Conservation (phyloP, 306 rosid genomes). For the Rosa persica region DNA sequence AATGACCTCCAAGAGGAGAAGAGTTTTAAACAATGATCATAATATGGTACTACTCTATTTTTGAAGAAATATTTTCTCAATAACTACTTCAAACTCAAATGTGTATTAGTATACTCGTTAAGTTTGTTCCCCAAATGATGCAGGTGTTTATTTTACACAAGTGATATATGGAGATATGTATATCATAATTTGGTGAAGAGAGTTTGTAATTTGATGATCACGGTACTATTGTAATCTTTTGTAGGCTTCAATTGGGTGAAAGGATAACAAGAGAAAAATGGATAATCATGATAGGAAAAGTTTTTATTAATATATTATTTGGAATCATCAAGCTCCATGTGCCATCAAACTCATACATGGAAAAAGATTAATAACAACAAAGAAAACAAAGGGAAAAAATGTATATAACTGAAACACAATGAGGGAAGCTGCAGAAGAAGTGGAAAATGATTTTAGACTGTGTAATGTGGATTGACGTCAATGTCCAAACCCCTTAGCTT, state of each 20-base stretch:
- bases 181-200: too few relatives aligned
- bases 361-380: background rate
- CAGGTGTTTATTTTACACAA: background rate
- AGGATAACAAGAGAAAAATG: background rate
- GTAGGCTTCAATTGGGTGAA: too few relatives aligned
- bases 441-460: conserved; percentile 4
- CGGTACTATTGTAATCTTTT: background rate
- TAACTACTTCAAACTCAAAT: background rate
- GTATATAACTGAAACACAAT: background rate
- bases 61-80: background rate
- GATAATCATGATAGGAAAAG: background rate
- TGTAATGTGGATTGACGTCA: conserved; percentile 23
- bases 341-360: background rate
- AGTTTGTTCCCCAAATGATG: background rate
- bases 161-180: background rate
- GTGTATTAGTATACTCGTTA: background rate
- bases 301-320: conserved; percentile 4
- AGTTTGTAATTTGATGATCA: background rate
- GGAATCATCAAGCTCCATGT: background rate
- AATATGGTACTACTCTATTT: background rate
- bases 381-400: background rate
- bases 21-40: background rate
- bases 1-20: background rate
- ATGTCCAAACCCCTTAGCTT: conserved; percentile 27
- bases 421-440: background rate